These are phyloP conservation scores for Lotus japonicus DNA, from an alignment of 306 rosid species.

Conservation along the genomic window DNA sequence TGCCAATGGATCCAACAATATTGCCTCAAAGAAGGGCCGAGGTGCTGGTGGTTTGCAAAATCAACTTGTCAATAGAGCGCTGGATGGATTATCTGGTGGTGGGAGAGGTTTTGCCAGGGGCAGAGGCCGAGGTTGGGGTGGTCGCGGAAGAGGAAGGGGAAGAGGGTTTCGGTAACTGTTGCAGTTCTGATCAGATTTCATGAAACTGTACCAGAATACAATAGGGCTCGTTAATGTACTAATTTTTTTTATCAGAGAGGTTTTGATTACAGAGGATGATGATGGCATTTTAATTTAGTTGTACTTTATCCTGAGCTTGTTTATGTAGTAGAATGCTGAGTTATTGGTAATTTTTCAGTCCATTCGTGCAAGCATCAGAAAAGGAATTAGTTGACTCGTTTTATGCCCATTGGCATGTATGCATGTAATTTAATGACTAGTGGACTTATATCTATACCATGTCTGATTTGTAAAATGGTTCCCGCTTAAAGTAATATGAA, in stretches of 20 bases:
- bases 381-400: no score
- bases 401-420: constrained; percentile 13
- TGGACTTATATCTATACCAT: constrained; percentile 8
- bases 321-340: constrained; percentile 26
- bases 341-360: constrained; percentile 22
- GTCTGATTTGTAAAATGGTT: not conserved
- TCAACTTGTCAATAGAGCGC: constrained; percentile 86
- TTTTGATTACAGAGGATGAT: constrained; percentile 33
- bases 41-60: constrained; percentile 63
- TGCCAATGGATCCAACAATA: constrained; percentile 52
- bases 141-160: constrained; percentile 55
- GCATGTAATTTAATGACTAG: constrained; percentile 28
- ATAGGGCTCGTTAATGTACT: constrained; percentile 34
- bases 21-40: constrained; percentile 63
- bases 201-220: constrained; percentile 22
- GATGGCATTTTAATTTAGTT: constrained; percentile 27
- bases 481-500: not conserved
- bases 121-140: constrained; percentile 70
- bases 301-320: constrained; percentile 23
- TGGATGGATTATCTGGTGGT: constrained; percentile 72
- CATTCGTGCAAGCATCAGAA: no score
- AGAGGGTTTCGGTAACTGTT: constrained; percentile 49
- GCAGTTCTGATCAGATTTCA: constrained; percentile 3
- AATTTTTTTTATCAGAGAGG: constrained; percentile 38
- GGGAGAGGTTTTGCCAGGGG: constrained; percentile 59